A percentile compares a stretch with the other conserved stretches of the same genome.
Conservation (phyloP, 2,329 filamentous ascomycete species). For the Penicillium sp. region DNA sequence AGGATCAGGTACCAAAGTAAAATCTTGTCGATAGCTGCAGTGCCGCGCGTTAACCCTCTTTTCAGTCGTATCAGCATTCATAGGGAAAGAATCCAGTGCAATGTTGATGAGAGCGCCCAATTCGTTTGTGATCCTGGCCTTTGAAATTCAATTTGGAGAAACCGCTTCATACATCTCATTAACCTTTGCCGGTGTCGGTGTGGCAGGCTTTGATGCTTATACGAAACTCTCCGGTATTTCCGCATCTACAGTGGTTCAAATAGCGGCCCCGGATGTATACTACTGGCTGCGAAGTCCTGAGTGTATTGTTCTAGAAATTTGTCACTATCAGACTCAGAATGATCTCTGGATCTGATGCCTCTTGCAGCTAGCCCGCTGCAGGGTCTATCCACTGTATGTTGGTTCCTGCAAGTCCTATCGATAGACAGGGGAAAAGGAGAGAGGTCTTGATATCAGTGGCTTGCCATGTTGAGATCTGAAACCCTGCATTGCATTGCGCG, state of each 20-base stretch:
- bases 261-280: background rate
- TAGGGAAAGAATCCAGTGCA: background rate
- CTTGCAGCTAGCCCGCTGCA: constrained; percentile 4
- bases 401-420: constrained; percentile 1
- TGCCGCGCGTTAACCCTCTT: constrained; percentile 7
- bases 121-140: background rate
- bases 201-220: background rate
- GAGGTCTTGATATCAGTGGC: background rate
- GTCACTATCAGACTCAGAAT: background rate
- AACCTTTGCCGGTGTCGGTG: background rate
- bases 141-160: background rate
- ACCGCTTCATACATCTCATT: background rate
- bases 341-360: background rate
- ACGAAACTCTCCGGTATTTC: background rate
- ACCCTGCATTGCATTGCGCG: constrained; percentile 4
- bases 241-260: background rate
- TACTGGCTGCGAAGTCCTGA: background rate
- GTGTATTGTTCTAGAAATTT: background rate
- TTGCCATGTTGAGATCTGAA: background rate
- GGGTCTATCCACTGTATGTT: constrained; percentile 8
- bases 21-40: background rate
- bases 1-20: background rate
- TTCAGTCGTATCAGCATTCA: background rate
- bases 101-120: background rate
- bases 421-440: background rate